Evolutionary conservation across 2,329 filamentous ascomycete genomes (phyloP), one percentile per base, ranked within the genome.

Genomic region (Clonostachys byssicola): DNA sequence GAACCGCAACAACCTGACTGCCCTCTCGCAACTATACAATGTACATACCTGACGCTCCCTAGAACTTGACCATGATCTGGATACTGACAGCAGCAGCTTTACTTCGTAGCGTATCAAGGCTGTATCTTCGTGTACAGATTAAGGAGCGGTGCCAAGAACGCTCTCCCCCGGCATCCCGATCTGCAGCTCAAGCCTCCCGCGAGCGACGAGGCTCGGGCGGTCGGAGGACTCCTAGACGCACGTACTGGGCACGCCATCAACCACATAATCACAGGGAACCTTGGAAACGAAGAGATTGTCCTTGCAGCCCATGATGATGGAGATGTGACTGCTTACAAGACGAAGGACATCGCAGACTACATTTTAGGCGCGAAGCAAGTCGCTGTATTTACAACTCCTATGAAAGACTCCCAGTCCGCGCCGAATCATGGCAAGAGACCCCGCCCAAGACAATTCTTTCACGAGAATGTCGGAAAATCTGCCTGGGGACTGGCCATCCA

Each of bases 401-500:
- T 30, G 23, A 45, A 41, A 17, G 30, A 39, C 56, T 16, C 46
- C 18, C 34, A 14, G 23, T 34, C 36, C n/a, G 14, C 43, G 14
- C 17, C 16, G 12, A 12, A 30, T 34, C 46, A 48, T 13, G 34
- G 53, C 39, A 45, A 39, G 17, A n/a, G 36, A 58, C 48, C 60
- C 61, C 40, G 40, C 5, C 54, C 70, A 49, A 57, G 54, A 47
- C 70, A 71, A 0, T 88, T 95, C 59, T 88, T 96, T 48, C 80
- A 83, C 49, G 80, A 87, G 36, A 91, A 88, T 60, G 90, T 96
- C 3, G 80, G 81, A 2, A 70, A 68, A 20, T 92, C 89, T 50
- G 92, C 92, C 3, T 99, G 94, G 94, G 94, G 92, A 0, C 67
- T 96, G 43, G 86, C 90, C 8, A 77, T 96, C 12, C 92, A 97